Evolutionary conservation across 768 basidiomycete species (phyloP).

Genomic region (Fomitopsis pulvina): DNA sequence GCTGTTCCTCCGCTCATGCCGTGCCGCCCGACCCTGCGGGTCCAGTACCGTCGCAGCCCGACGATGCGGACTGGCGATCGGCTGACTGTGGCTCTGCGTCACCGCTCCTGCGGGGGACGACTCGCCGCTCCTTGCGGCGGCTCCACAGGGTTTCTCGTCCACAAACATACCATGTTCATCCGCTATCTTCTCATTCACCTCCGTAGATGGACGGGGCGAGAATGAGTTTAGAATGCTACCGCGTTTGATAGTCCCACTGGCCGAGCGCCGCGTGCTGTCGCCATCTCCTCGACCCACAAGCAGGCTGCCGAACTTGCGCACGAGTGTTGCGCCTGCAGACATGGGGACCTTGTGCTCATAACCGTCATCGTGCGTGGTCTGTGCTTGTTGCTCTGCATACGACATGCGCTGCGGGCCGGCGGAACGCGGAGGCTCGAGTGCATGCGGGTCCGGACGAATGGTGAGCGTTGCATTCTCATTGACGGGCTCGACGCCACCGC

Average conservation of each 20-base stretch:
- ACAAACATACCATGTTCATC: constrained; percentile 19
- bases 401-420: constrained; percentile 58
- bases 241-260: constrained; percentile 33
- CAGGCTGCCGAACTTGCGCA: constrained; percentile 70
- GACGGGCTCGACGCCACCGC: constrained; percentile 25
- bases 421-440: constrained; percentile 42
- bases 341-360: constrained; percentile 22
- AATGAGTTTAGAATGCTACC: constrained; percentile 45
- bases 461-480: constrained; percentile 35
- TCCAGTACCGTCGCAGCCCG: constrained; percentile 76
- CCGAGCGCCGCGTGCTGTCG: constrained; percentile 35
- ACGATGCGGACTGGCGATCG: constrained; percentile 54
- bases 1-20: constrained; percentile 74
- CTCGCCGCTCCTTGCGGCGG: constrained; percentile 12
- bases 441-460: constrained; percentile 12
- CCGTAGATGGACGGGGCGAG: constrained; percentile 30
- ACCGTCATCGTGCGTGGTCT: constrained; percentile 27
- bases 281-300: constrained; percentile 38
- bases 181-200: constrained; percentile 12
- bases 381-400: constrained; percentile 38
- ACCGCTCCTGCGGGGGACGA: constrained; percentile 22
- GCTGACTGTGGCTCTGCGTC: constrained; percentile 44
- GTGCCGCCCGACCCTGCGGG: constrained; percentile 50
- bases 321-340: constrained; percentile 65
- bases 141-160: constrained; percentile 19